Conservation (phyloP, 352 stramenopile genomes). For the Blastocystis hominis region DNA sequence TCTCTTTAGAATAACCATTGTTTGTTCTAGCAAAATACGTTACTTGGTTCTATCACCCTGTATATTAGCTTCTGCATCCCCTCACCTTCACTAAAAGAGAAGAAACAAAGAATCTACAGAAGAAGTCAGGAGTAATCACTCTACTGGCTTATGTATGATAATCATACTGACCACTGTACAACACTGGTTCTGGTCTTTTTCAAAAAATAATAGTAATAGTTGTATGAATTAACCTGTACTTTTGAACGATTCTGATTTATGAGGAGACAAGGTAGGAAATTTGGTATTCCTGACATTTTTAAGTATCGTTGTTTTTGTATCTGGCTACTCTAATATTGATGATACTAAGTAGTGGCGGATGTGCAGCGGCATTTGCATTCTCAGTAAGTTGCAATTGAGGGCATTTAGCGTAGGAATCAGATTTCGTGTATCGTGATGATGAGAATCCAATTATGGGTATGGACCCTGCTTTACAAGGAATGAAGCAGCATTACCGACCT, state of each 20-base stretch:
- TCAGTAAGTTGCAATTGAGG: neutral
- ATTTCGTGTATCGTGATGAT: neutral
- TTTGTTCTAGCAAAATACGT: neutral
- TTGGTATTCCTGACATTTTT: neutral
- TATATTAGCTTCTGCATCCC: no score
- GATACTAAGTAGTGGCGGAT: neutral
- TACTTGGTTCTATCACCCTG: no score
- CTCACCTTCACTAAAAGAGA: no score
- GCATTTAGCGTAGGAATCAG: neutral
- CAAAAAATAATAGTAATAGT: neutral
- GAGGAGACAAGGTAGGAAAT: neutral
- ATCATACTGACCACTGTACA: neutral
- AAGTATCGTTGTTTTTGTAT: conserved; percentile 10
- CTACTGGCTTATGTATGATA: no score
- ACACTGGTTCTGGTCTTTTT: neutral
- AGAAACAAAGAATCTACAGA: no score
- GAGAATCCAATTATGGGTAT: neutral
- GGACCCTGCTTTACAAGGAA: neutral
- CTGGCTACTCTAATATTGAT: neutral
- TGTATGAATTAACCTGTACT: neutral
- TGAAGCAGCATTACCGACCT: neutral
- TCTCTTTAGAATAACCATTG: neutral
- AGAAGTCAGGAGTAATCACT: no score
- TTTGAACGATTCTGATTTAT: conserved; percentile 28
- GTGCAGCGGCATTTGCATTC: conserved; percentile 10